Evolutionary conservation across 2,329 filamentous ascomycete species (phyloP), one percentile per base, ranked within the genome.

Genomic region (Fusarium chaquense): DNA sequence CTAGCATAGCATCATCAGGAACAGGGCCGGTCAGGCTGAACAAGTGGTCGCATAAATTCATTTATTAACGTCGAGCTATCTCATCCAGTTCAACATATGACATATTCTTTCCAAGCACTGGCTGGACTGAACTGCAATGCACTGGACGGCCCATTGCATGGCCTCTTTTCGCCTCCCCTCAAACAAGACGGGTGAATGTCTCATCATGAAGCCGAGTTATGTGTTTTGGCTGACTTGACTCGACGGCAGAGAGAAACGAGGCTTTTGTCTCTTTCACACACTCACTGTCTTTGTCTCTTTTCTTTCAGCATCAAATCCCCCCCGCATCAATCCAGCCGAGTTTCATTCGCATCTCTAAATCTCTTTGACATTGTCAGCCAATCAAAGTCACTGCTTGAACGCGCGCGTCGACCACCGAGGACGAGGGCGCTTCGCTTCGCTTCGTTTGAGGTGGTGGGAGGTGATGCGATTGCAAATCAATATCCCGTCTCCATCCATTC

Each of bases 381-480:
- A 59, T 60, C 50, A 43, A 18, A 47, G 15, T 47, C 35, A 18
- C 33, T 13, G 32, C 32, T 43, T 44, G 53, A 62, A 56, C 67
- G 67, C 66, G 67, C 67, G 58, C 58, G 41, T 67, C 54, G 36
- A 64, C 36, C 44, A 35, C 38, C 58, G 50, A 70, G 52, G 45
- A 38, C 46, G 53, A 70, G 47, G 59, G 65, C 58, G 52, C 49
- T 55, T 51, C 47, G 47, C 47, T 50, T 50, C 32, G 47, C 33
- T 46, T 30, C 15, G 22, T 43, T 50, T 35, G 30, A 50, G 30
- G 46, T 35, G 46, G 32, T 60, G 49, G 33, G 33, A 35, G 33
- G 46, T 40, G 57, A 52, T 58, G 63, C 53, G 30, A 41, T 54
- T 22, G 22, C 11, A 22, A 22, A 43, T 53, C 20, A 12, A 54